Base-by-base conservation (phyloP, 768 basidiomycete species). In the Epithele typhae region DNA sequence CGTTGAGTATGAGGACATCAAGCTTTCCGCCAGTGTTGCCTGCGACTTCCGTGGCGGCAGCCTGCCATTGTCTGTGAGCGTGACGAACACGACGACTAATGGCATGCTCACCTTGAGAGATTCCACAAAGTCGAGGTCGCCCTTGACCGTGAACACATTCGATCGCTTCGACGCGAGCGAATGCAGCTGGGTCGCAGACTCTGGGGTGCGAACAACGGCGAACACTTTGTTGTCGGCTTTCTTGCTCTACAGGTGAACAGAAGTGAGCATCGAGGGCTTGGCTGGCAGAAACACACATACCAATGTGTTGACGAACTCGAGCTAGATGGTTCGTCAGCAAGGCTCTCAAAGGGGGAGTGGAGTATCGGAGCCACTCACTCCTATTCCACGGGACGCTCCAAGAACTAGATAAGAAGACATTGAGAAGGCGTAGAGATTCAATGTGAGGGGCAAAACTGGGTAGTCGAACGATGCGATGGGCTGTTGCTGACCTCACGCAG, bases 81-180 rank as follows among this genome's bases (percentile, higher is more conserved):
- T n/a, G n/a, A 30, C 8, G 27, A 7, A 30, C 14, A 30, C 27
- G 27, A 30, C 27, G 27, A 30, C 8, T 41, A 32, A 63, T 59
- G 12, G 73, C 40, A 30, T n/a, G n/a, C 60, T 49, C 38, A 63
- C 70, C 54, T 64, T 56, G 37, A 72, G 43, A 1, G 60, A 52
- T 7, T 33, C 35, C 23, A 25, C 41, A 37, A 68, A 55, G 3
- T 60, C 64, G 24, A 73, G 57, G 47, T 74, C 70, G 9, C 63
- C 64, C 47, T 66, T 47, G 22, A 73, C n/a, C 6, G 68, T 40
- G 35, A 63, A 58, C 5, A 74, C 45, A 39, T 69, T 67, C 4
- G 40, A n/a, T 19, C 33, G 27, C 25, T 24, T 23, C 6, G 25
- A 19, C 11, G 44, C 37, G 23, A 61, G 30, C 14, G 14, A 30